Percentiles rank a stretch among this genome's conserved stretches.
Evolutionary conservation across 2,329 filamentous ascomycete species (phyloP).

Genomic region (Tolypocladium cylindrosporum): DNA sequence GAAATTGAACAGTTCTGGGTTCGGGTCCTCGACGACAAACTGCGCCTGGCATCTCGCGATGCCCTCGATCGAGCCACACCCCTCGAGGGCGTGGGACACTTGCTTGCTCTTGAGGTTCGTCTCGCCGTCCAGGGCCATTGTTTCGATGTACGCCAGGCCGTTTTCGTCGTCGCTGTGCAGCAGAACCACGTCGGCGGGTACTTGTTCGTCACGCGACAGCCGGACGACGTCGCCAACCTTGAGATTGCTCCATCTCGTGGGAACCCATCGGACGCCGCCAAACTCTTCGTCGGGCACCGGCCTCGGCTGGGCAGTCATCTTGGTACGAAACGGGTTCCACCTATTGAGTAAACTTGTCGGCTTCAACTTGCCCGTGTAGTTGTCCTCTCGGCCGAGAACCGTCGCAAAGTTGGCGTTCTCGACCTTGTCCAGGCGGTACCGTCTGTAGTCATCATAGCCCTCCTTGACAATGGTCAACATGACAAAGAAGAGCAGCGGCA

Average conservation of each 20-base stretch:
- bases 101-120: slow-evolving; percentile 75
- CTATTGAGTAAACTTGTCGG: slow-evolving; percentile 11
- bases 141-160: slow-evolving; percentile 72
- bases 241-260: slow-evolving; percentile 33
- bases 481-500: slow-evolving; percentile 68
- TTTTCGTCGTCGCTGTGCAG: slow-evolving; percentile 70
- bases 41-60: slow-evolving; percentile 47
- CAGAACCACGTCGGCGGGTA: slow-evolving; percentile 76
- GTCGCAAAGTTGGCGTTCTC: slow-evolving; percentile 55
- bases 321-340: slow-evolving; percentile 23
- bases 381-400: slow-evolving; percentile 30
- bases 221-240: slow-evolving; percentile 39
- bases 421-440: slow-evolving; percentile 70
- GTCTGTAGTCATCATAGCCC: slow-evolving; percentile 74
- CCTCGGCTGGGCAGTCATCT: slow-evolving; percentile 16
- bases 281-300: slow-evolving; percentile 49
- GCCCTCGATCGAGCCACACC: slow-evolving; percentile 43
- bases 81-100: slow-evolving; percentile 48
- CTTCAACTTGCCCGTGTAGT: slow-evolving; percentile 17
- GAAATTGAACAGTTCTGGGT: slow-evolving; percentile 67
- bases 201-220: slow-evolving; percentile 58
- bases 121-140: slow-evolving; percentile 76
- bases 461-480: slow-evolving; percentile 75
- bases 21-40: slow-evolving; percentile 67
- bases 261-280: slow-evolving; percentile 41